These are phyloP conservation scores for Rutidosis leptorrhynchoides DNA, from an alignment of 129 eudicot species.

Conservation along the genomic window DNA sequence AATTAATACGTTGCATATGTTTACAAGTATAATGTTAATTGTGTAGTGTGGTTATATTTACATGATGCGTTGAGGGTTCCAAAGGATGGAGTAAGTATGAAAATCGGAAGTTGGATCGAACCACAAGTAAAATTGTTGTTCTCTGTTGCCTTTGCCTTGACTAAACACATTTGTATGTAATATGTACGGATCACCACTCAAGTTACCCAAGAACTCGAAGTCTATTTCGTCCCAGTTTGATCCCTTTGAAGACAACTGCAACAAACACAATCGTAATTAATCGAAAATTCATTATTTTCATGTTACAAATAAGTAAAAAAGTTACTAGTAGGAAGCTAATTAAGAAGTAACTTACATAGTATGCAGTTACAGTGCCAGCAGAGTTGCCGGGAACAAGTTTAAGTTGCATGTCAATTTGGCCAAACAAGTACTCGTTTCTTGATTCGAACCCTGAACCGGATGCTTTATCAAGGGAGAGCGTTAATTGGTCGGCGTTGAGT, in stretches of 20 bases:
- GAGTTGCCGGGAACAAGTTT: slow-evolving; percentile 64
- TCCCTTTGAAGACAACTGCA: slow-evolving; percentile 63
- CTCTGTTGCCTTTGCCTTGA: slow-evolving; percentile 64
- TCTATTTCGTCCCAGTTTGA: slow-evolving; percentile 62
- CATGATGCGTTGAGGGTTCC: slow-evolving; percentile 63
- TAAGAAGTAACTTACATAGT: slow-evolving; percentile 29
- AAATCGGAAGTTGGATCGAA: slow-evolving; percentile 73
- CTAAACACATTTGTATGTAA: slow-evolving; percentile 40
- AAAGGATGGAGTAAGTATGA: slow-evolving; percentile 61
- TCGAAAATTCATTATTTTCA: neutral
- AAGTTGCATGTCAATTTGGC: slow-evolving; percentile 52
- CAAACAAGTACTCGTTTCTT: slow-evolving; percentile 47
- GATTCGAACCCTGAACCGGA: slow-evolving; percentile 64
- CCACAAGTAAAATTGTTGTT: slow-evolving; percentile 63
- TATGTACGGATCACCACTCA: slow-evolving; percentile 36
- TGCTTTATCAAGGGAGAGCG: slow-evolving; percentile 52
- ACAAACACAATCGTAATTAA: neutral
- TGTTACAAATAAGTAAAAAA: neutral
- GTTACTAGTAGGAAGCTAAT: neutral
- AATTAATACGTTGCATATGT: no score
- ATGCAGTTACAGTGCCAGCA: slow-evolving; percentile 59
- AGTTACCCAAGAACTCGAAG: slow-evolving; percentile 48
- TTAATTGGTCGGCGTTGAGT: slow-evolving; percentile 38
- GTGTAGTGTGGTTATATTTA: slow-evolving; percentile 19
- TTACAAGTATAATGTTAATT: no score